These are phyloP conservation scores for Coemansia sp. DNA, from an alignment of 192 early-diverging fungal genomes.

Conservation along the genomic window DNA sequence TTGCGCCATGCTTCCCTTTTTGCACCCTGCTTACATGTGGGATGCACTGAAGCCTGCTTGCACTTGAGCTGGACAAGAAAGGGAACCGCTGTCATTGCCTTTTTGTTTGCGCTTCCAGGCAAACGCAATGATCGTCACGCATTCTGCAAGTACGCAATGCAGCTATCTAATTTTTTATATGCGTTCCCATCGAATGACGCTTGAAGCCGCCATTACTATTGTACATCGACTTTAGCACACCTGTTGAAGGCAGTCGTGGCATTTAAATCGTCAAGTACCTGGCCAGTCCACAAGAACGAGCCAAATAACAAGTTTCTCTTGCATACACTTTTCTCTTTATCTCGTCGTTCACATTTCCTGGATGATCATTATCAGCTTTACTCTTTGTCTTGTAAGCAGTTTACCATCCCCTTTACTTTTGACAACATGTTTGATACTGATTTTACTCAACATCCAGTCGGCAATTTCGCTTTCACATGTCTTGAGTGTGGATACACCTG, in stretches of 20 bases:
- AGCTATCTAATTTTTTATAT: not conserved
- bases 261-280: no score
- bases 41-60: not conserved
- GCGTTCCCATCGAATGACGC: not conserved
- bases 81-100: no score
- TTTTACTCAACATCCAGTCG: constrained; percentile 4
- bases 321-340: not conserved
- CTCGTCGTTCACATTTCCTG: not conserved
- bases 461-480: constrained; percentile 12
- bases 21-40: not conserved
- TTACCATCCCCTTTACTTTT: not conserved
- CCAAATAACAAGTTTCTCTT: no score
- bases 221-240: no score
- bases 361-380: not conserved
- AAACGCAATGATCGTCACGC: not conserved
- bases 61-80: not conserved
- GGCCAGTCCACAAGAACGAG: no score
- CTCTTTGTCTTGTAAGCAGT: not conserved
- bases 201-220: no score
- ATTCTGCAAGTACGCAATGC: not conserved
- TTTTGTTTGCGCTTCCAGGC: not conserved
- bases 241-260: no score
- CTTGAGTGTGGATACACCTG: constrained; percentile 11
- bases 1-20: not conserved
- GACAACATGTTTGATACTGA: not conserved